phyloP scores from a whole-genome alignment of 306 rosid species.

The Calophaca sinica region DNA sequence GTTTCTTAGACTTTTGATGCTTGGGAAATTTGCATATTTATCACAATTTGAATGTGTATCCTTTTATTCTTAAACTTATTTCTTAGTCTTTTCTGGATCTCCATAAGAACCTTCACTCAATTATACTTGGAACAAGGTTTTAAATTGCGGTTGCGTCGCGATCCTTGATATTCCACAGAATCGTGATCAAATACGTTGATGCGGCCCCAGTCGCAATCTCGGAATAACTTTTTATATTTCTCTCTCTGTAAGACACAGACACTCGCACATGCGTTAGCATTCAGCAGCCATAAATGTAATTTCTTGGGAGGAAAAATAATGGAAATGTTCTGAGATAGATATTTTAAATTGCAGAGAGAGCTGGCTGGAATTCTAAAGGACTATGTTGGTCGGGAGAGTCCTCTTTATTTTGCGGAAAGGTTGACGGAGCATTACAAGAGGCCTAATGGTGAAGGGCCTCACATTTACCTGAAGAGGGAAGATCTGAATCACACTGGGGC shows the following conservation, averaged over 20 bases:
- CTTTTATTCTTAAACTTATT: too few relatives aligned
- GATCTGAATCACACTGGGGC: slow-evolving; percentile 99
- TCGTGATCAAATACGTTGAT: too few relatives aligned
- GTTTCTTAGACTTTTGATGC: slow-evolving; percentile 26
- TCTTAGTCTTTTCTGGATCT: slow-evolving; percentile 2
- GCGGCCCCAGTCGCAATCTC: too few relatives aligned
- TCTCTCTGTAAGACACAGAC: too few relatives aligned
- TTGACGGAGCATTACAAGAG: slow-evolving; percentile 85
- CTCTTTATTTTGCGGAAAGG: slow-evolving; percentile 96
- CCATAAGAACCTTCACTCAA: background rate
- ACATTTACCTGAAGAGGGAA: slow-evolving; percentile 89
- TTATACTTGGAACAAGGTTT: background rate
- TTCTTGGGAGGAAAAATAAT: background rate
- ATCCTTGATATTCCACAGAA: too few relatives aligned
- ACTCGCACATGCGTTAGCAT: background rate
- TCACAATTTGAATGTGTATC: background rate
- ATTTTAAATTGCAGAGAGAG: slow-evolving; percentile 67
- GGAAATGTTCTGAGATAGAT: slow-evolving; percentile 36
- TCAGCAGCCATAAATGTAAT: slow-evolving; percentile 19
- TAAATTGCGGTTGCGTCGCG: too few relatives aligned
- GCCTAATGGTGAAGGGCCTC: slow-evolving; percentile 88
- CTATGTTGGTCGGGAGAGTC: slow-evolving; percentile 95
- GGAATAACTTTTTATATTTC: too few relatives aligned
- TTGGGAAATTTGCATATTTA: background rate
- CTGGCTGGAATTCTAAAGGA: slow-evolving; percentile 81